Conservation (phyloP, 2,329 filamentous ascomycete genomes). For the Clarireedia paspali region DNA sequence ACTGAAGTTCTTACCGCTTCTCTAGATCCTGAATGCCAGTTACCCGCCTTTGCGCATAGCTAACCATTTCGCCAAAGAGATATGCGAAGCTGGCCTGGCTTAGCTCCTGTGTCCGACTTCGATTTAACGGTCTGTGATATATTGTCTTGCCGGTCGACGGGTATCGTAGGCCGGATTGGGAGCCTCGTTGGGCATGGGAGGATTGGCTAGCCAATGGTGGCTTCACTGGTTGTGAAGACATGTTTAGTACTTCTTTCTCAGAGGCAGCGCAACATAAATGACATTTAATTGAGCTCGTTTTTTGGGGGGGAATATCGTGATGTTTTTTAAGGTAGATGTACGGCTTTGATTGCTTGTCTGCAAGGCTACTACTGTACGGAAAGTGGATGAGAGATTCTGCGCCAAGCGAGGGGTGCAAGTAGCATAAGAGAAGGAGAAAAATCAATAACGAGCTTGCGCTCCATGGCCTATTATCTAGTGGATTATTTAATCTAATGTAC, state of each 20-base stretch:
- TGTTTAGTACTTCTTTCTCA: slow-evolving; percentile 13
- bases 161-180: slow-evolving; percentile 64
- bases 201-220: slow-evolving; percentile 19
- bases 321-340: background rate
- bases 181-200: slow-evolving; percentile 20
- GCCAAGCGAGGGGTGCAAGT: background rate
- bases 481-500: background rate
- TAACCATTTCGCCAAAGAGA: slow-evolving; percentile 93
- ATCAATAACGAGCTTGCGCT: background rate
- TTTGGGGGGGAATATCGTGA: too few relatives aligned
- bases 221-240: slow-evolving; percentile 29
- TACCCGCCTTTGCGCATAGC: slow-evolving; percentile 84
- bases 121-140: slow-evolving; percentile 91
- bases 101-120: slow-evolving; percentile 78
- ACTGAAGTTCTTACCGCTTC: slow-evolving; percentile 54
- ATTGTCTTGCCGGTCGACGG: slow-evolving; percentile 95
- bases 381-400: background rate
- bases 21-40: slow-evolving; percentile 92
- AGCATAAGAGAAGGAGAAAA: background rate
- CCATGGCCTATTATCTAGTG: too few relatives aligned
- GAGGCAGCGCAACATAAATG: too few relatives aligned
- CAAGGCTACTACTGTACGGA: background rate
- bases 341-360: background rate
- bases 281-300: too few relatives aligned
- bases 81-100: slow-evolving; percentile 94